A percentile compares a stretch with the other conserved stretches of the same genome.
phyloP scores from a whole-genome alignment of 2,329 filamentous ascomycete genomes.

The Trichoderma breve region DNA sequence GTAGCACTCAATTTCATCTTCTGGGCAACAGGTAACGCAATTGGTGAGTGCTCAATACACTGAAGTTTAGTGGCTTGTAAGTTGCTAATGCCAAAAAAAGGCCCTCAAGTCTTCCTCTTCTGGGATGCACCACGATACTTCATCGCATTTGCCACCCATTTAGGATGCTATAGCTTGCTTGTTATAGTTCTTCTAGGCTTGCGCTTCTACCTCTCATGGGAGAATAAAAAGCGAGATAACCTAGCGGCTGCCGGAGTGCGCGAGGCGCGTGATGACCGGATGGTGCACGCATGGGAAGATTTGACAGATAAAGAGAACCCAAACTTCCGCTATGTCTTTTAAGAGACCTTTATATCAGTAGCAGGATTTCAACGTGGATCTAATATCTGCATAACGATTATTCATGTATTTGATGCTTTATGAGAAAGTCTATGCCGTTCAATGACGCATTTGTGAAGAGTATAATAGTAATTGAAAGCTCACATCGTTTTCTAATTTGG shows the following conservation, averaged over 20 bases:
- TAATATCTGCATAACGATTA: too few relatives aligned
- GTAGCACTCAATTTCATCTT: slow-evolving; percentile 8
- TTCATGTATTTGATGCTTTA: neutral
- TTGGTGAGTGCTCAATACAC: neutral
- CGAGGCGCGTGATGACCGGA: neutral
- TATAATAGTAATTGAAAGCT: neutral
- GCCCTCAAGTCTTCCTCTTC: slow-evolving; percentile 2
- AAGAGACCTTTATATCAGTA: neutral
- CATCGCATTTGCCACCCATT: slow-evolving; percentile 5
- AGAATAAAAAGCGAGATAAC: neutral
- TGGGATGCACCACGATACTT: slow-evolving; percentile 13
- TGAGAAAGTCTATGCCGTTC: neutral
- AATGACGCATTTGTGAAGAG: neutral
- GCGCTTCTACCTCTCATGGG: neutral
- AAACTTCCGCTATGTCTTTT: slow-evolving; percentile 10
- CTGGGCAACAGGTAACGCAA: slow-evolving; percentile 5
- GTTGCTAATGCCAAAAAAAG: neutral
- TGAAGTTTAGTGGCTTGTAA: too few relatives aligned
- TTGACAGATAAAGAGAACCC: slow-evolving; percentile 8
- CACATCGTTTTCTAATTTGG: too few relatives aligned
- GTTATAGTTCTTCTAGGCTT: neutral
- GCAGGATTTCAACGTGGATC: too few relatives aligned
- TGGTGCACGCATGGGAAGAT: slow-evolving; percentile 14
- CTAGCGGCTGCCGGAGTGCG: neutral
- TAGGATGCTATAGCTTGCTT: slow-evolving; percentile 10